Conservation (phyloP, 2,329 filamentous ascomycete genomes). For the Claviceps monticola region DNA sequence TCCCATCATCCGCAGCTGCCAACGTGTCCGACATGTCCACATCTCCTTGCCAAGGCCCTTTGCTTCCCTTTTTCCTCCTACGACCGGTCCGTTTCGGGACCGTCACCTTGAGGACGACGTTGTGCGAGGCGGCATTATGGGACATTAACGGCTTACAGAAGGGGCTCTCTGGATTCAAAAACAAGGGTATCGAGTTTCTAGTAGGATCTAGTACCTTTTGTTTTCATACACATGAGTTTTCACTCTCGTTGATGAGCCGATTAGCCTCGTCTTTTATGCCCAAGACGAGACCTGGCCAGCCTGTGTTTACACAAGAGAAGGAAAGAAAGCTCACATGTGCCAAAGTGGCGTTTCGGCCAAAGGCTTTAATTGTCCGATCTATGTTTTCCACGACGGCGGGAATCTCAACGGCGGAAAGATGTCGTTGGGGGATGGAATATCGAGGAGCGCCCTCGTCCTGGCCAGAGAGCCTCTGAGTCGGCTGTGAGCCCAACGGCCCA, state of each 20-base stretch:
- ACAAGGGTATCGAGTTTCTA: conserved; percentile 48
- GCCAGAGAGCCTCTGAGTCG: not conserved
- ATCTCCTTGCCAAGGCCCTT: conserved; percentile 46
- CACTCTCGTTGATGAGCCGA: too few relatives aligned
- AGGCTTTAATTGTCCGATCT: conserved; percentile 28
- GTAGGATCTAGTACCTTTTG: conserved; percentile 32
- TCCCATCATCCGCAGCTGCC: conserved; percentile 2
- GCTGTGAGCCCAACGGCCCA: not conserved
- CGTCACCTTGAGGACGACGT: conserved; percentile 73
- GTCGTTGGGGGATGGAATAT: conserved; percentile 21
- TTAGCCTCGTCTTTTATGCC: not conserved
- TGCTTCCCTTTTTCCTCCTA: conserved; percentile 67
- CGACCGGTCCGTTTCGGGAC: conserved; percentile 78
- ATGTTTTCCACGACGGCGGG: conserved; percentile 29
- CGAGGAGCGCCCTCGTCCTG: conserved; percentile 17
- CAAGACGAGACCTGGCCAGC: not conserved
- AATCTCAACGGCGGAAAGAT: conserved; percentile 27
- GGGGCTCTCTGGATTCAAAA: conserved; percentile 66
- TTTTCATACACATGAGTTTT: not conserved
- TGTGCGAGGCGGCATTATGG: conserved; percentile 61
- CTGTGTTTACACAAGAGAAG: not conserved
- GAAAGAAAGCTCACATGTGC: conserved; percentile 20
- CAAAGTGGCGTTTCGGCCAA: conserved; percentile 25
- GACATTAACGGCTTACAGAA: conserved; percentile 68
- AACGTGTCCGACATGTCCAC: conserved; percentile 16